phyloP scores from a whole-genome alignment of 2,329 filamentous ascomycete species.

The Exophiala sp. region DNA sequence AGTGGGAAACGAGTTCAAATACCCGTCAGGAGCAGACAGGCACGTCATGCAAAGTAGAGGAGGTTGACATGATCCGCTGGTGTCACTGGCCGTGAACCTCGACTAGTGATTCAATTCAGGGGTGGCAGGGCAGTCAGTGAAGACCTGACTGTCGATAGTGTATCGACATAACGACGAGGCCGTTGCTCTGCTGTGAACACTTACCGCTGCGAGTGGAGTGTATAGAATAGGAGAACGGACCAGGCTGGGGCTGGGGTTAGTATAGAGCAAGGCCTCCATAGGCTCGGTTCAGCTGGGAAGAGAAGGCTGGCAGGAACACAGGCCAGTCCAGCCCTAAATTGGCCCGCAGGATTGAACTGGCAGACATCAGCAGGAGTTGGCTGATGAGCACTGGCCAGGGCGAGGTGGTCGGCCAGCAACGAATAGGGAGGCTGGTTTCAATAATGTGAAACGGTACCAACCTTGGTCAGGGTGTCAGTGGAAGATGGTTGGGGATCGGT shows the following conservation, averaged over 20 bases:
- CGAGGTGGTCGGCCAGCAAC: not conserved
- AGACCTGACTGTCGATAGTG: not conserved
- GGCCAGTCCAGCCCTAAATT: not conserved
- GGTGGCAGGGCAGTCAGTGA: slow-evolving; percentile 16
- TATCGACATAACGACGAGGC: not conserved
- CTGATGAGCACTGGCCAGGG: slow-evolving; percentile 6
- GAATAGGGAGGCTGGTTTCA: slow-evolving; percentile 15
- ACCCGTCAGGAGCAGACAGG: slow-evolving; percentile 11
- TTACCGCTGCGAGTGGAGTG: not conserved
- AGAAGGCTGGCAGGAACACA: slow-evolving; percentile 17
- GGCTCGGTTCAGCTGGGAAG: not conserved
- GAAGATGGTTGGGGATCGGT: slow-evolving; percentile 12
- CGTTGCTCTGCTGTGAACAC: slow-evolving; percentile 8
- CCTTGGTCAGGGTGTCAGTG: slow-evolving; percentile 11
- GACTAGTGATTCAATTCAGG: slow-evolving; percentile 12
- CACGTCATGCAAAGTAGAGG: slow-evolving; percentile 20
- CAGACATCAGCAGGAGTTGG: slow-evolving; percentile 1
- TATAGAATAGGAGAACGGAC: slow-evolving; percentile 16
- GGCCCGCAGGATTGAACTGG: not conserved
- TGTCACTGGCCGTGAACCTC: slow-evolving; percentile 6
- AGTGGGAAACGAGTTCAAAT: slow-evolving; percentile 20
- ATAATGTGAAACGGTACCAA: slow-evolving; percentile 16
- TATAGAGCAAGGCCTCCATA: slow-evolving; percentile 4
- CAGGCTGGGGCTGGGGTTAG: slow-evolving; percentile 11
- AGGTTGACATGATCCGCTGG: slow-evolving; percentile 17